These are phyloP conservation scores for Yarrowia divulgata DNA, from an alignment of 805 yeast genomes.

Conservation along the genomic window DNA sequence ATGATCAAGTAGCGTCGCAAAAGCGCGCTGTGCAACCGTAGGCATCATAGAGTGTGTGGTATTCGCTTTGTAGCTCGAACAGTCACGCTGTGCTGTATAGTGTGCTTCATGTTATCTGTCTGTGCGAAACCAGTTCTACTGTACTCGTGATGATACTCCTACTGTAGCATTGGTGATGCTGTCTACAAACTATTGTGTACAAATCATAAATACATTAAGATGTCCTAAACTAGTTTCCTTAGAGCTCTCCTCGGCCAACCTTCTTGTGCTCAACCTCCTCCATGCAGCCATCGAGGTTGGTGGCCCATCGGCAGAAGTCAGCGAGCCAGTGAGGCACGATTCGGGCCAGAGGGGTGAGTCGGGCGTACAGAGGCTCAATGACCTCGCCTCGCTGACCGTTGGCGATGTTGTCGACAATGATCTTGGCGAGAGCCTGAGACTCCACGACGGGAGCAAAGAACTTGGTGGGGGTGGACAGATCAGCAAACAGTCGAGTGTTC, in stretches of 20 bases:
- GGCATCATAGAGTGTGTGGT: background rate
- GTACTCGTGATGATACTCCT: no score
- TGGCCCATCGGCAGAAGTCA: conserved; percentile 37
- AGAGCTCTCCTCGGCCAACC: conserved; percentile 36
- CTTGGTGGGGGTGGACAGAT: conserved; percentile 74
- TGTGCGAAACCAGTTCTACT: no score
- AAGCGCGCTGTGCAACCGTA: background rate
- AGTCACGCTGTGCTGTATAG: no score
- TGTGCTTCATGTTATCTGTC: no score
- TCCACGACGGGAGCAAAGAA: conserved; percentile 84
- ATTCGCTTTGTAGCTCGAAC: no score
- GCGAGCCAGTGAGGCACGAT: conserved; percentile 34
- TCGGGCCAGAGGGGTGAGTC: conserved; percentile 61
- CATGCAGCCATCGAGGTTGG: conserved; percentile 38
- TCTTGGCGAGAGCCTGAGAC: conserved; percentile 67
- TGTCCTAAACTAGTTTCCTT: background rate
- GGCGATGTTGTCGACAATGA: conserved; percentile 62
- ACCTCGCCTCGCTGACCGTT: conserved; percentile 73
- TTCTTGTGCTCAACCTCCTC: conserved; percentile 40
- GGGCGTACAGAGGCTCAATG: conserved; percentile 77
- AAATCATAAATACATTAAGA: conserved; percentile 31
- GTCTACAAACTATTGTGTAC: background rate
- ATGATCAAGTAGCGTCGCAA: background rate
- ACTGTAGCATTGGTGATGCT: no score
- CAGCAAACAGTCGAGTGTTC: conserved; percentile 73